Conservation (phyloP, 2,329 filamentous ascomycete genomes). For the Sporothrix phasma region DNA sequence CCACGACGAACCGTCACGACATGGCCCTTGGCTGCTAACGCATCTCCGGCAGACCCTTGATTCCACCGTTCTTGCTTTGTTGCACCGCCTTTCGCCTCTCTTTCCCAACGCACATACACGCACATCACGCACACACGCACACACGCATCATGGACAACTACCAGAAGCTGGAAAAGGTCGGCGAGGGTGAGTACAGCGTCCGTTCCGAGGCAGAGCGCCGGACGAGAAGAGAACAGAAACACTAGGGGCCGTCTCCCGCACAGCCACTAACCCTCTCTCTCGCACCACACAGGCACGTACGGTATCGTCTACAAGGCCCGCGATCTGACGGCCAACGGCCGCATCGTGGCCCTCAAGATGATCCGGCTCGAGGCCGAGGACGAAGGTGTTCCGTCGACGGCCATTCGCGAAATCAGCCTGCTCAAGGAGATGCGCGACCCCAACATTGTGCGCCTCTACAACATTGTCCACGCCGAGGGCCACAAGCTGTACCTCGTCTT, state of each 20-base stretch:
- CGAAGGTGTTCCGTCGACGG: slow-evolving; percentile 80
- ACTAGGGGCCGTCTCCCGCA: no score
- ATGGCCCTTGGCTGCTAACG: slow-evolving; percentile 3
- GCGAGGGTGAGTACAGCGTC: slow-evolving; percentile 54
- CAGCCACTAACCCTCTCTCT: no score
- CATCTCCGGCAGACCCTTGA: neutral
- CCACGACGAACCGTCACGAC: neutral
- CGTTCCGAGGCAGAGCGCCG: neutral
- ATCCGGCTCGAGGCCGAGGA: slow-evolving; percentile 87
- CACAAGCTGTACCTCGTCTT: slow-evolving; percentile 88
- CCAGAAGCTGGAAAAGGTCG: slow-evolving; percentile 86
- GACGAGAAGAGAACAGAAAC: neutral
- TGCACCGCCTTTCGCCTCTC: neutral
- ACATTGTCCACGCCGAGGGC: slow-evolving; percentile 85
- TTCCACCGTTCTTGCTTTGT: neutral
- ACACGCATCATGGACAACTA: slow-evolving; percentile 66
- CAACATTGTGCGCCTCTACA: slow-evolving; percentile 74
- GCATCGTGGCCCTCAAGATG: slow-evolving; percentile 85
- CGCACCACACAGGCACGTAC: slow-evolving; percentile 58
- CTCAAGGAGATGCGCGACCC: slow-evolving; percentile 87
- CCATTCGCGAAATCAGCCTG: slow-evolving; percentile 83
- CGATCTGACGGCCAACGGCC: slow-evolving; percentile 65
- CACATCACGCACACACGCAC: no score
- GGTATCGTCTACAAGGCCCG: slow-evolving; percentile 87
- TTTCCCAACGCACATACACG: neutral